phyloP scores from a whole-genome alignment of 2,329 filamentous ascomycete genomes.

The Xylaria multiplex region DNA sequence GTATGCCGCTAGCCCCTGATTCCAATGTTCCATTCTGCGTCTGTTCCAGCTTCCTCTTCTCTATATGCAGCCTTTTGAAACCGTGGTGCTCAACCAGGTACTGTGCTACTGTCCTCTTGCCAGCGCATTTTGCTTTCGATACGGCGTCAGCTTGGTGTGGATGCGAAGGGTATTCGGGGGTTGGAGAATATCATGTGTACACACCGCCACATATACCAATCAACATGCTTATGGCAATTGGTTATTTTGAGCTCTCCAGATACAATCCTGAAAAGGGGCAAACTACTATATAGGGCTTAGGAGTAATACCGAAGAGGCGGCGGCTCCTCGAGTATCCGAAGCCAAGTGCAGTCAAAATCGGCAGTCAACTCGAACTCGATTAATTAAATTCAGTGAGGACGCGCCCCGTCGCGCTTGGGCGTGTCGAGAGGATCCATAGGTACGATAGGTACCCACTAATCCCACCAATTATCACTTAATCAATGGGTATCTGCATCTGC shows the following conservation, averaged over 20 bases:
- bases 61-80: conserved; percentile 78
- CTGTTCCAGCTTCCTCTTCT: conserved; percentile 11
- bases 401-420: conserved; percentile 21
- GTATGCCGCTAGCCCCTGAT: conserved; percentile 11
- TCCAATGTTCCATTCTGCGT: conserved; percentile 2
- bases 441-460: background rate
- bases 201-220: conserved; percentile 80
- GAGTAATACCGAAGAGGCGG: background rate
- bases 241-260: background rate
- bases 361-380: conserved; percentile 1
- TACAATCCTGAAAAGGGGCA: background rate
- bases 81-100: conserved; percentile 87
- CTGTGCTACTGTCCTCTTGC: conserved; percentile 88
- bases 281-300: background rate
- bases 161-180: background rate
- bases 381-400: conserved; percentile 16
- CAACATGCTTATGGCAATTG: conserved; percentile 59
- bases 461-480: conserved; percentile 10
- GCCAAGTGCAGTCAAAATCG: background rate
- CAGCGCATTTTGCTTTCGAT: conserved; percentile 80
- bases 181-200: conserved; percentile 33
- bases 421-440: background rate
- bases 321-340: background rate
- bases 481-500: background rate
- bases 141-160: conserved; percentile 26